Evolutionary conservation across 1,284 basidiomycete species (phyloP).

Genomic region (Phylloboletellus chloephorus): DNA sequence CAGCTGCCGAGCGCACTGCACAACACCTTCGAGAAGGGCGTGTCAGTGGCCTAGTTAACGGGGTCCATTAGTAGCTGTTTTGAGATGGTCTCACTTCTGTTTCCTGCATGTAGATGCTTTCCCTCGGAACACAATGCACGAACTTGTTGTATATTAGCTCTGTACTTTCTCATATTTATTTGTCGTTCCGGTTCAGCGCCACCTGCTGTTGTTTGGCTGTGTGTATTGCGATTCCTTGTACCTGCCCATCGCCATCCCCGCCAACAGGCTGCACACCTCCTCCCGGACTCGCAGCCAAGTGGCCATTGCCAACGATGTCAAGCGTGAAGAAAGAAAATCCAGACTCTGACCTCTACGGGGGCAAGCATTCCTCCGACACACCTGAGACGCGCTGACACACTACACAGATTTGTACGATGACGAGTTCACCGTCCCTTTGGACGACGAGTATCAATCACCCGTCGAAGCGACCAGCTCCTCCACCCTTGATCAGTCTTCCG

Average conservation of each 20-base stretch:
- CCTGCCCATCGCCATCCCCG: slow-evolving; percentile 9
- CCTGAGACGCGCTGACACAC: slow-evolving; percentile 7
- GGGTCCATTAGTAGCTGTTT: slow-evolving; percentile 32
- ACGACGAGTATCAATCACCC: slow-evolving; percentile 31
- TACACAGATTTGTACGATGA: slow-evolving; percentile 39
- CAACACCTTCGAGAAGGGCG: slow-evolving; percentile 49
- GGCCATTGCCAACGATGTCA: slow-evolving; percentile 14
- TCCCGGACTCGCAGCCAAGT: slow-evolving; percentile 1
- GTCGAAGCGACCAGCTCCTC: slow-evolving; percentile 15
- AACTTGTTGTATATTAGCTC: slow-evolving; percentile 28
- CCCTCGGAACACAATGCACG: slow-evolving; percentile 17
- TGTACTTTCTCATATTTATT: slow-evolving; percentile 24
- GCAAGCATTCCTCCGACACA: slow-evolving; percentile 13
- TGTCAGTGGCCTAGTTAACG: slow-evolving; percentile 33
- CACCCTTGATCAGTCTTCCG: slow-evolving; percentile 9
- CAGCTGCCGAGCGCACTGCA: slow-evolving; percentile 67
- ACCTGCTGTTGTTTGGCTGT: slow-evolving; percentile 23
- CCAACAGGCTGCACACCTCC: slow-evolving; percentile 1
- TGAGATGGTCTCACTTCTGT: slow-evolving; percentile 1
- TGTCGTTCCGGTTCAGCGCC: slow-evolving; percentile 13
- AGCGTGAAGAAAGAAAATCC: slow-evolving; percentile 27
- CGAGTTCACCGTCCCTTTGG: slow-evolving; percentile 34
- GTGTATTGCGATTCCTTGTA: slow-evolving; percentile 13
- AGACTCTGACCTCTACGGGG: slow-evolving; percentile 38
- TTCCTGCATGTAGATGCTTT: slow-evolving; percentile 17